Evolutionary conservation across 2,329 filamentous ascomycete species (phyloP).

Genomic region (Aspergillus floridensis): DNA sequence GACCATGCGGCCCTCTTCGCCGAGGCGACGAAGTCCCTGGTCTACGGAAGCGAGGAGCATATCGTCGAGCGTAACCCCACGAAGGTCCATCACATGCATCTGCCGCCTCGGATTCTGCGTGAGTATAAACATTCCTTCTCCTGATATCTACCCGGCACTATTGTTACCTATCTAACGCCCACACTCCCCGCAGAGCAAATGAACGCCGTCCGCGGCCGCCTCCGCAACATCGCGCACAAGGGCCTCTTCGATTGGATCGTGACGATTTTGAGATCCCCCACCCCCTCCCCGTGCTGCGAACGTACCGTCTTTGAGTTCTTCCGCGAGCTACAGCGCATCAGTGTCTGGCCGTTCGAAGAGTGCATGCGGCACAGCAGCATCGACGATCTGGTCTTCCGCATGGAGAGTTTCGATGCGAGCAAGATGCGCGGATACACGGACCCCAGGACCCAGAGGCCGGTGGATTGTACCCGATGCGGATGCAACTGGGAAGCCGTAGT

Average conservation of each 20-base stretch:
- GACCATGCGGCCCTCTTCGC: background rate
- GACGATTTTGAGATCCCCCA: background rate
- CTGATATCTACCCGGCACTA: too few relatives aligned
- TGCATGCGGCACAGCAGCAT: background rate
- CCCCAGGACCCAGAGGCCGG: too few relatives aligned
- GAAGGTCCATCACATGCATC: background rate
- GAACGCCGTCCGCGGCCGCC: conserved; percentile 6
- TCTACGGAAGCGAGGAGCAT: background rate
- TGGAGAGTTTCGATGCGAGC: background rate
- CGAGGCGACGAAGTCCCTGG: background rate
- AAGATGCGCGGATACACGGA: background rate
- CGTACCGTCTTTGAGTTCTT: conserved; percentile 1
- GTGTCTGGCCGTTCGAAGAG: conserved; percentile 4
- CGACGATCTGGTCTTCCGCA: background rate
- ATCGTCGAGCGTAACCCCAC: conserved; percentile 9
- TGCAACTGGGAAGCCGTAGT: background rate
- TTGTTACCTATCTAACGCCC: too few relatives aligned
- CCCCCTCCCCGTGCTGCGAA: conserved; percentile 1
- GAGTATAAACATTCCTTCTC: background rate
- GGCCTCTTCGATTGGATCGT: background rate
- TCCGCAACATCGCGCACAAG: conserved; percentile 4
- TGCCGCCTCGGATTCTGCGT: conserved; percentile 3
- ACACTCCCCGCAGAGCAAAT: conserved; percentile 1
- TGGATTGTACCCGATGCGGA: background rate
- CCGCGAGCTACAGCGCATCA: background rate